A percentile compares a stretch with the other conserved stretches of the same genome.
Evolutionary conservation across 768 basidiomycete species (phyloP).

Genomic region (Crassisporium funariophilum): DNA sequence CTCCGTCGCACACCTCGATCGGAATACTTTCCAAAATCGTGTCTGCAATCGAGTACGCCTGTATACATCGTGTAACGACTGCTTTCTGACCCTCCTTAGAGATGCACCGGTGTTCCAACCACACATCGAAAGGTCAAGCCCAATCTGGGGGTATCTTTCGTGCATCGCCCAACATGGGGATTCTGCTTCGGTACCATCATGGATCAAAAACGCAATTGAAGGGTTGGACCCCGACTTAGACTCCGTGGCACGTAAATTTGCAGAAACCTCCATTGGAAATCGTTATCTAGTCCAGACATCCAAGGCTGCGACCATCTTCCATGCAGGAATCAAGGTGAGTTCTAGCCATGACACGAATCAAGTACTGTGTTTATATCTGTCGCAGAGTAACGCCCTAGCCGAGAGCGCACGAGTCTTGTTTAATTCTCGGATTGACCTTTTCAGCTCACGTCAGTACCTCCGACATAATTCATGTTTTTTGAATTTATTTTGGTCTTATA

Average conservation of each 20-base stretch:
- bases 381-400: constrained; percentile 30
- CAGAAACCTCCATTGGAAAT: constrained; percentile 21
- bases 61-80: background rate
- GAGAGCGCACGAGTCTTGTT: constrained; percentile 28
- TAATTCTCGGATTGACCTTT: constrained; percentile 30
- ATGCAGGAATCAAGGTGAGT: constrained; percentile 31
- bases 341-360: too few relatives aligned
- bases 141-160: constrained; percentile 31
- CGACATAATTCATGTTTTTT: too few relatives aligned
- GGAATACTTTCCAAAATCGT: constrained; percentile 35
- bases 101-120: constrained; percentile 29
- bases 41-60: constrained; percentile 27
- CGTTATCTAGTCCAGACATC: constrained; percentile 32
- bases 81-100: constrained; percentile 11
- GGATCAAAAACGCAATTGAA: constrained; percentile 25
- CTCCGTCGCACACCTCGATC: constrained; percentile 29
- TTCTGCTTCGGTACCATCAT: constrained; percentile 18
- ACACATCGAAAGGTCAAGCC: constrained; percentile 22
- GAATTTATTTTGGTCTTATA: background rate
- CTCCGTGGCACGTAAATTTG: constrained; percentile 23
- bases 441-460: constrained; percentile 28
- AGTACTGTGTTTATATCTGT: background rate
- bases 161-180: constrained; percentile 28
- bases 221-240: constrained; percentile 24
- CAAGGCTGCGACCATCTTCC: constrained; percentile 30